Conservation (phyloP, 805 yeast species). For the Scheffersomyces amazonensis region DNA sequence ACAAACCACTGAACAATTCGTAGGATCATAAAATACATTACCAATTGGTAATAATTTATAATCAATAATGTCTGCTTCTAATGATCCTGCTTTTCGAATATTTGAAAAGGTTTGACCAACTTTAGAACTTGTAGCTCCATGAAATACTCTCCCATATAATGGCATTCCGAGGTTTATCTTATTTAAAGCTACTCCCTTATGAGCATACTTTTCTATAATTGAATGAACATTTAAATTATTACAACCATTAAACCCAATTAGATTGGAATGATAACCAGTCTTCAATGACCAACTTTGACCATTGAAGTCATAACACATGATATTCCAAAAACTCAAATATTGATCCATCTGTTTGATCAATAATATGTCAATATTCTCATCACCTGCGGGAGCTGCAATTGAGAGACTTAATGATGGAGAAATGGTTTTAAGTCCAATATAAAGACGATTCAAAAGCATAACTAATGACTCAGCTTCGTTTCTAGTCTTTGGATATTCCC, state of each 20-base stretch:
- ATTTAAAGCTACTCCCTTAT: conserved; percentile 37
- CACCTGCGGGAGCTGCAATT: conserved; percentile 74
- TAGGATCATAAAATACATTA: conserved; percentile 45
- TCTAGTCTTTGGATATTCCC: conserved; percentile 76
- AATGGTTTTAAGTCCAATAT: conserved; percentile 14
- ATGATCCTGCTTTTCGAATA: conserved; percentile 20
- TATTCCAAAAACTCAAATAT: conserved; percentile 67
- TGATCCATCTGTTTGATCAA: conserved; percentile 54
- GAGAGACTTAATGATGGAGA: conserved; percentile 47
- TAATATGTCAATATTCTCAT: conserved; percentile 41
- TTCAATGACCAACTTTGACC: conserved; percentile 66
- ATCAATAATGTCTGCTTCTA: conserved; percentile 48
- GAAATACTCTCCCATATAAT: conserved; percentile 59
- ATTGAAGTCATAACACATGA: conserved; percentile 88
- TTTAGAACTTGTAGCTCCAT: conserved; percentile 30
- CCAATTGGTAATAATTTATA: conserved; percentile 53
- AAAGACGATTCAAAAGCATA: conserved; percentile 17
- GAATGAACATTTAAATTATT: conserved; percentile 45
- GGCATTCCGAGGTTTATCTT: conserved; percentile 86
- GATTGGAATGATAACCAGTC: conserved; percentile 69
- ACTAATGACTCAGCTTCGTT: conserved; percentile 48
- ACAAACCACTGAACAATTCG: conserved; percentile 50
- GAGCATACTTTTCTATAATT: conserved; percentile 44
- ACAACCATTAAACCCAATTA: conserved; percentile 42
- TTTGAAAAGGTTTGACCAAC: conserved; percentile 39